These are phyloP conservation scores for Sporisorium graminicola DNA, from an alignment of 1,284 basidiomycete genomes.

Conservation along the genomic window DNA sequence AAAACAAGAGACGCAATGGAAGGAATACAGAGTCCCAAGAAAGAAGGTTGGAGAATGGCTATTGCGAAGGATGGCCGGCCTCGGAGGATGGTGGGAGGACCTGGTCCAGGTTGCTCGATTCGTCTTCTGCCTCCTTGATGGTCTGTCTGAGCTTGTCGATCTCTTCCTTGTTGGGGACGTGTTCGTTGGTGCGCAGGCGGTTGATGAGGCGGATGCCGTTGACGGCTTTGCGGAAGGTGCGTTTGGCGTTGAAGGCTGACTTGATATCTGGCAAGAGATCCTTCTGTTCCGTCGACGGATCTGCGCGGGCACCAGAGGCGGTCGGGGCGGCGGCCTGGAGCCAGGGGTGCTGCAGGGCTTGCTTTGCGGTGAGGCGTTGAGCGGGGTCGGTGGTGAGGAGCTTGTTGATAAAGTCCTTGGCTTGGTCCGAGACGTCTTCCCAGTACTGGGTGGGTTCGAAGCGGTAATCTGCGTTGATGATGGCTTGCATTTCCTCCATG, in stretches of 20 bases:
- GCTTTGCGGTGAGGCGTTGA: slow-evolving; percentile 57
- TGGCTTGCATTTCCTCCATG: slow-evolving; percentile 68
- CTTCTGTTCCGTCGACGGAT: slow-evolving; percentile 35
- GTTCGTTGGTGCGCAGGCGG: slow-evolving; percentile 46
- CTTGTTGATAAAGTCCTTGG: slow-evolving; percentile 65
- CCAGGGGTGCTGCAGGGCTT: slow-evolving; percentile 65
- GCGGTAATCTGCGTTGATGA: slow-evolving; percentile 66
- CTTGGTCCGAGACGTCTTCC: slow-evolving; percentile 61
- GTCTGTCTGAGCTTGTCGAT: slow-evolving; percentile 48
- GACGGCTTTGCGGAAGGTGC: slow-evolving; percentile 67
- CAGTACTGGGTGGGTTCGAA: slow-evolving; percentile 67
- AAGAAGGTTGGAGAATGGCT: not conserved
- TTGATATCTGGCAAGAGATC: slow-evolving; percentile 69
- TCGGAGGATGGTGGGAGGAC: slow-evolving; percentile 27
- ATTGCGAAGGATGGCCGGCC: not conserved
- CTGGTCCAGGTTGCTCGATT: slow-evolving; percentile 49
- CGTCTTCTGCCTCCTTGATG: slow-evolving; percentile 51
- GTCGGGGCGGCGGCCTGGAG: slow-evolving; percentile 30
- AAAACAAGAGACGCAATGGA: not conserved
- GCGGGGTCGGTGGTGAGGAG: slow-evolving; percentile 65
- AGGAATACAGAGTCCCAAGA: no score
- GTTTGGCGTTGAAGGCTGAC: slow-evolving; percentile 67
- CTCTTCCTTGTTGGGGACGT: slow-evolving; percentile 43
- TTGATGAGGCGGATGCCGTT: slow-evolving; percentile 66
- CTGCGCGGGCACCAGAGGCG: not conserved